Base-by-base conservation (phyloP, 108 stramenopile genomes). In the Skeletonema costatum region DNA sequence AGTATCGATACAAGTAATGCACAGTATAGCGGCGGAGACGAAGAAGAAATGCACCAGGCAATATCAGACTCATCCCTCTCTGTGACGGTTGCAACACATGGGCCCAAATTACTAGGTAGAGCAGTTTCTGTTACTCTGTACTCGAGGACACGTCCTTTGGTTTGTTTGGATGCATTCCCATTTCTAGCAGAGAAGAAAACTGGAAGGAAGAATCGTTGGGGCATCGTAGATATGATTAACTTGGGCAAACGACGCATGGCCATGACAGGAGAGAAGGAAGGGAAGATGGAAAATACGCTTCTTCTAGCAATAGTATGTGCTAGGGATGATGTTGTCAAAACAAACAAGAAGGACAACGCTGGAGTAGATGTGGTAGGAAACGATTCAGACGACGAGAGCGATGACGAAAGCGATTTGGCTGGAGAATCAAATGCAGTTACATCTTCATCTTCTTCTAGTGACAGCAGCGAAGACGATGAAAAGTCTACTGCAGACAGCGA, bases 61-160 rank as follows among this genome's bases (percentile, higher is more conserved):
- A 75, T 95, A 14, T 87, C 91, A n/a, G 90, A 95, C 41, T 85
- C 90, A 25, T 80, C 87, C 29, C 80, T 95, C 3, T 75, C 75
- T 56, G 64, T 92, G 4, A 77, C 90, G 17, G 69, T 91, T 29
- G 85, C 74, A 11, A 78, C 89, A 7, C 93, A 94, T 75, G 82
- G 82, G 2, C 78, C 77, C 9, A 87, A 87, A 51, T 32, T 75
- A 9, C 25, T 48, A 16, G 17, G 60, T 4, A 65, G 56, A 35
- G 77, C 82, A 10, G 65, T 68, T 46, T 83, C 80, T 31, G 69
- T 91, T 7, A 82, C 93, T 11, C 32, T 94, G 21, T 90, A 76
- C 61, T 65, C 78, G 19, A 61, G 93, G 50, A 91, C 93, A 9
- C 84, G 83, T 41, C 85, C 91, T 0, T 56, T 88, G 7, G 73